A percentile compares a stretch with the other conserved stretches of the same genome.
Evolutionary conservation across 768 basidiomycete species (phyloP).

Genomic region (Lactifluus hygrophoroides): DNA sequence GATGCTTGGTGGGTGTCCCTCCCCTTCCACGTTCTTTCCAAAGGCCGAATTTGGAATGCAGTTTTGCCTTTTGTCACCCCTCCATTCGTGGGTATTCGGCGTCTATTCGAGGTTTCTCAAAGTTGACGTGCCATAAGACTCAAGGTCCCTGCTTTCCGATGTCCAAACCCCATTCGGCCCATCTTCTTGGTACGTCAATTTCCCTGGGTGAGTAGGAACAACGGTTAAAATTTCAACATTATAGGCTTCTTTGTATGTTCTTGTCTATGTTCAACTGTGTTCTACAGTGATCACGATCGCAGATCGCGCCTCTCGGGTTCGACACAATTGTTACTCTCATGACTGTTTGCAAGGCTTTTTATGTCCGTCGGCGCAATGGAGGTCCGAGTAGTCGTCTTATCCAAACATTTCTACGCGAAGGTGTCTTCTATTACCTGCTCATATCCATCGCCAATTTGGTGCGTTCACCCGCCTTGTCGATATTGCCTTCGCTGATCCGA

Average conservation of each 20-base stretch:
- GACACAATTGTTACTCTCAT: constrained; percentile 75
- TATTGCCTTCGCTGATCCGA: not conserved
- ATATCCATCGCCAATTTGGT: constrained; percentile 81
- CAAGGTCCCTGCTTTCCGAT: constrained; percentile 70
- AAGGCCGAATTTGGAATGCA: constrained; percentile 1
- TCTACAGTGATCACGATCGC: constrained; percentile 9
- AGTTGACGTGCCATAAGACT: constrained; percentile 26
- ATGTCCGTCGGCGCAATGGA: constrained; percentile 65
- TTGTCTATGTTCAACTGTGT: not conserved
- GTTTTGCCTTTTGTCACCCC: constrained; percentile 54
- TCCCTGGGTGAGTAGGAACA: not conserved
- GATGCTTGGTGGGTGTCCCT: constrained; percentile 52
- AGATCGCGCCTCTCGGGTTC: constrained; percentile 77
- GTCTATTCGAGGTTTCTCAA: not conserved
- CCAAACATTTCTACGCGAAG: constrained; percentile 79
- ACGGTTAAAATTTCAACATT: constrained; percentile 18
- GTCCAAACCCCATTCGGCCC: constrained; percentile 77
- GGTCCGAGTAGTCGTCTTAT: constrained; percentile 72
- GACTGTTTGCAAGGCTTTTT: constrained; percentile 73
- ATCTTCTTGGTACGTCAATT: constrained; percentile 53
- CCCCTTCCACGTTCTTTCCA: not conserved
- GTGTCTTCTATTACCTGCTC: constrained; percentile 77
- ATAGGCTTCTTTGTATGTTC: constrained; percentile 33
- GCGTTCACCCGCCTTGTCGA: constrained; percentile 12
- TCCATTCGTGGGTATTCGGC: constrained; percentile 39